These are phyloP conservation scores for Prunus mira DNA, from an alignment of 306 rosid species.

Conservation along the genomic window DNA sequence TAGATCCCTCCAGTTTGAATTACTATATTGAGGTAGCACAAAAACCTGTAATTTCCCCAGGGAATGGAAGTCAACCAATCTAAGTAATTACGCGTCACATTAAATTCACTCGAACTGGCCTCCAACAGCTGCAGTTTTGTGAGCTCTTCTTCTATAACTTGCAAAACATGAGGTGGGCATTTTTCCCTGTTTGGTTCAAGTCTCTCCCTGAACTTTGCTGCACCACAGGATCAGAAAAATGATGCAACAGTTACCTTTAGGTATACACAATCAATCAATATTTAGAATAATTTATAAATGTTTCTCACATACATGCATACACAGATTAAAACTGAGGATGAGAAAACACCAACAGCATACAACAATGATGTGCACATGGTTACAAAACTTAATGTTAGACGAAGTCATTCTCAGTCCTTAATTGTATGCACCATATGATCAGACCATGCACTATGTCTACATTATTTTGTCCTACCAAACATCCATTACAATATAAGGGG, in stretches of 20 bases:
- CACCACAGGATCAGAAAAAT: constrained; percentile 7
- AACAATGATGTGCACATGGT: not conserved
- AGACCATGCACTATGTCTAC: not conserved
- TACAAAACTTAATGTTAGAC: not conserved
- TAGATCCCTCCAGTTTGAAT: not conserved
- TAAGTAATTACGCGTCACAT: constrained; percentile 94
- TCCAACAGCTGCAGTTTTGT: constrained; percentile 87
- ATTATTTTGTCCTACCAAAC: not conserved
- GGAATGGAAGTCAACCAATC: constrained; percentile 99
- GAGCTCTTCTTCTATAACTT: constrained; percentile 97
- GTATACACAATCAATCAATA: constrained; percentile 11
- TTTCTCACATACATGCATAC: not conserved
- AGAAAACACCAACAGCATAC: constrained; percentile 12
- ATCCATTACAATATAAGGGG: not conserved
- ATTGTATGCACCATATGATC: not conserved
- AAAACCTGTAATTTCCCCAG: constrained; percentile 96
- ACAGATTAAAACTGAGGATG: constrained; percentile 8
- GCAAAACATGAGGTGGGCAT: constrained; percentile 87
- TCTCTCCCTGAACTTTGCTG: constrained; percentile 93
- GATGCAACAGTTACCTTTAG: constrained; percentile 17
- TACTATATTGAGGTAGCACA: constrained; percentile 4
- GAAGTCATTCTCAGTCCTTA: not conserved
- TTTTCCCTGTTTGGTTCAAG: constrained; percentile 93
- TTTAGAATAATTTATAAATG: constrained; percentile 11
- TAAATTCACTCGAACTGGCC: constrained; percentile 98